Percentiles rank a stretch among this genome's conserved stretches.
phyloP scores from a whole-genome alignment of 371 early-diverging fungal species.

The Modicella reniformis region DNA sequence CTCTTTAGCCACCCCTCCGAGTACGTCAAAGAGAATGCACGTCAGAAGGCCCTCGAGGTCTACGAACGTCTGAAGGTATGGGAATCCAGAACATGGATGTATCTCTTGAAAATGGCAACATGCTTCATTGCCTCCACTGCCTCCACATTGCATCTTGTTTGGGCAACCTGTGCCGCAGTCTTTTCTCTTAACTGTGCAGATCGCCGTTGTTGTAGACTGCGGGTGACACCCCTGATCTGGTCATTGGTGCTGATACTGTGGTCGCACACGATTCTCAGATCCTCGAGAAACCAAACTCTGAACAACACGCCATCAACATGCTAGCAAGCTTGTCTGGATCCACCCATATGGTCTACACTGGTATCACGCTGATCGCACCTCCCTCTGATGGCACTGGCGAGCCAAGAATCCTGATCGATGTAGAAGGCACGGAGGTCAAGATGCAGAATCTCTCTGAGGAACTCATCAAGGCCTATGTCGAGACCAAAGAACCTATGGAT shows the following conservation, averaged over 20 bases:
- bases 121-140: too few relatives aligned
- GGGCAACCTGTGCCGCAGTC: background rate
- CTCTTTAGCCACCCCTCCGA: slow-evolving; percentile 60
- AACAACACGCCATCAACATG: slow-evolving; percentile 67
- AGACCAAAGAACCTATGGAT: slow-evolving; percentile 76
- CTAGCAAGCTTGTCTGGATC: slow-evolving; percentile 64
- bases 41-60: slow-evolving; percentile 66
- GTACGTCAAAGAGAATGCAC: slow-evolving; percentile 68
- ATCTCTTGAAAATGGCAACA: too few relatives aligned
- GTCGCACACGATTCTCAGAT: slow-evolving; percentile 68
- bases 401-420: slow-evolving; percentile 45
- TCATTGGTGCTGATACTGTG: slow-evolving; percentile 87
- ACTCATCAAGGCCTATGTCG: slow-evolving; percentile 72
- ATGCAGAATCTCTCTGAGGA: slow-evolving; percentile 57
- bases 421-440: slow-evolving; percentile 60
- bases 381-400: slow-evolving; percentile 23
- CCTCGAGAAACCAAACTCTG: slow-evolving; percentile 69
- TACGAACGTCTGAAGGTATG: slow-evolving; percentile 57
- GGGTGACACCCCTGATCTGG: slow-evolving; percentile 60
- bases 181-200: too few relatives aligned
- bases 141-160: too few relatives aligned
- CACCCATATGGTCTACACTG: slow-evolving; percentile 74
- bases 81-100: background rate
- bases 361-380: slow-evolving; percentile 63
- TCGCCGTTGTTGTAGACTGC: slow-evolving; percentile 39